Evolutionary conservation across 495 filamentous ascomycete species (phyloP).

Genomic region (Baudoinia panamericana): DNA sequence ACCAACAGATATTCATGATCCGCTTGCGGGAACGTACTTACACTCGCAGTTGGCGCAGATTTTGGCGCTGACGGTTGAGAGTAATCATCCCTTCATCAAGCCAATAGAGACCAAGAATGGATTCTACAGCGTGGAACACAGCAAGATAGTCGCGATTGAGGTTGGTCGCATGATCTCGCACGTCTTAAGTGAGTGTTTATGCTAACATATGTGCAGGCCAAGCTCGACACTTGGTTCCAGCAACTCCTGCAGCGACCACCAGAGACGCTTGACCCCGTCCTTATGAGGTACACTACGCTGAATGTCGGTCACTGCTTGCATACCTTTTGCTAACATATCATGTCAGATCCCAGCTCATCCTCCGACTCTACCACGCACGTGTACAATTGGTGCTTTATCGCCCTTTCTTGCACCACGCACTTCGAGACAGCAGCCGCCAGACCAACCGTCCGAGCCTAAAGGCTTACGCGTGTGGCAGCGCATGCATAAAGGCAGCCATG

Average conservation of each 20-base stretch:
- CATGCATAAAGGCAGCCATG: conserved; percentile 17
- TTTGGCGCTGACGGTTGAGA: conserved; percentile 10
- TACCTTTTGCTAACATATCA: neutral
- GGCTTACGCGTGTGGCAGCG: conserved; percentile 15
- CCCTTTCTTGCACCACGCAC: conserved; percentile 16
- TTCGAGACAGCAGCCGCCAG: conserved; percentile 1
- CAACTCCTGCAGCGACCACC: neutral
- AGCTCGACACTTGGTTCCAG: conserved; percentile 11
- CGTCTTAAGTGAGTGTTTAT: too few relatives aligned
- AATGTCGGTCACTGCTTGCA: too few relatives aligned
- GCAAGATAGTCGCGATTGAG: conserved; percentile 11
- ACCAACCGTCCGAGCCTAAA: conserved; percentile 7
- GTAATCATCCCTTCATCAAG: conserved; percentile 12
- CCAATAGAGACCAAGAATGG: conserved; percentile 16
- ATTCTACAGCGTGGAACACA: conserved; percentile 14
- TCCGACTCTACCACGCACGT: conserved; percentile 11
- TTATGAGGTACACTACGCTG: too few relatives aligned
- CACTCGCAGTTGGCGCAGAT: conserved; percentile 13
- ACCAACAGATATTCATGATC: conserved; percentile 1
- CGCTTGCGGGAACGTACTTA: conserved; percentile 11
- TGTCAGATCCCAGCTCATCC: conserved; percentile 12
- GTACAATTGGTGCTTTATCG: conserved; percentile 17
- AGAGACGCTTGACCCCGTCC: too few relatives aligned
- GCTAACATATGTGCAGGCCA: conserved; percentile 2
- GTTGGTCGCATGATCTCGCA: too few relatives aligned